These are phyloP conservation scores for Xerocomellus intermedius DNA, from an alignment of 768 basidiomycete species.

Conservation along the genomic window DNA sequence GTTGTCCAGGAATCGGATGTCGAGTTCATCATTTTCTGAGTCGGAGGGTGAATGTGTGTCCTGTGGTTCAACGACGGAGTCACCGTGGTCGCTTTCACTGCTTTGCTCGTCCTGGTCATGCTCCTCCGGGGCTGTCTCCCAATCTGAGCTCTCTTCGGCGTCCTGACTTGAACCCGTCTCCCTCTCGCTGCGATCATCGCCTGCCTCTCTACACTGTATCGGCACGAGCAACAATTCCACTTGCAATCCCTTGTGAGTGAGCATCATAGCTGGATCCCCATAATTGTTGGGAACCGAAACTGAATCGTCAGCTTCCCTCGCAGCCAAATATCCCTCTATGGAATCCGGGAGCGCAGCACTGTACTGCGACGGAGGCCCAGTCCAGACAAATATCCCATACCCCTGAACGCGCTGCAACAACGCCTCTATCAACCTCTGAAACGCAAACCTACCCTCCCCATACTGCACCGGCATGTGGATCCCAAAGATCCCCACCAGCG, in stretches of 20 bases:
- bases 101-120: neutral
- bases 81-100: neutral
- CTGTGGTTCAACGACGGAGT: neutral
- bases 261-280: slow-evolving; percentile 6
- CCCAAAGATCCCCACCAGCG: slow-evolving; percentile 22
- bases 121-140: neutral
- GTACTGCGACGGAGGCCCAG: slow-evolving; percentile 2
- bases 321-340: slow-evolving; percentile 10
- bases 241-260: slow-evolving; percentile 8
- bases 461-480: slow-evolving; percentile 23
- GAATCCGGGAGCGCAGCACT: slow-evolving; percentile 5
- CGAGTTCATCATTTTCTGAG: neutral
- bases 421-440: slow-evolving; percentile 17
- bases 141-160: neutral
- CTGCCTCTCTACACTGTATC: slow-evolving; percentile 3
- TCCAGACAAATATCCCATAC: slow-evolving; percentile 7
- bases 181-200: neutral
- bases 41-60: neutral
- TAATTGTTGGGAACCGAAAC: neutral
- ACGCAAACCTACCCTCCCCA: slow-evolving; percentile 25
- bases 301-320: neutral
- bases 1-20: neutral
- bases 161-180: neutral
- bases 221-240: slow-evolving; percentile 3
- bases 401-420: neutral